A percentile compares a stretch with the other conserved stretches of the same genome.
phyloP scores from a whole-genome alignment of 2,329 filamentous ascomycete species.

The Tolypocladium guangdongense region DNA sequence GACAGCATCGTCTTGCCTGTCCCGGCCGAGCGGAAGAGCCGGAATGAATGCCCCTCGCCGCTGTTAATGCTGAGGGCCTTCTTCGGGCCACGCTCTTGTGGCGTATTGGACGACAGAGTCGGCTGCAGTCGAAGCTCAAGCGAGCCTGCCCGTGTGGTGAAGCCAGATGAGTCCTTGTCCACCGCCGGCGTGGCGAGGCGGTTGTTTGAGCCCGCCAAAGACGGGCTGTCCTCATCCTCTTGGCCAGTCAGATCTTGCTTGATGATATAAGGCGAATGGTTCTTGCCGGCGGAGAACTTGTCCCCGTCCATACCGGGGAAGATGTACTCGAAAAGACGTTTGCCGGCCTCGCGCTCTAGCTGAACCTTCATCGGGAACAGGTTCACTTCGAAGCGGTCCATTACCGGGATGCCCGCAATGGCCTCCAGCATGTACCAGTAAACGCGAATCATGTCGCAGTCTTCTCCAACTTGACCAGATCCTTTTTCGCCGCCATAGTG shows the following conservation, averaged over 20 bases:
- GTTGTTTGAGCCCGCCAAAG: constrained; percentile 25
- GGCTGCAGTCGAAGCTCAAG: constrained; percentile 75
- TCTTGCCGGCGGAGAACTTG: constrained; percentile 32
- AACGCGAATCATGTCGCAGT: constrained; percentile 78
- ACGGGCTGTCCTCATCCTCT: constrained; percentile 39
- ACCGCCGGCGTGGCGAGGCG: constrained; percentile 23
- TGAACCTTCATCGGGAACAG: constrained; percentile 90
- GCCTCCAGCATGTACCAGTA: constrained; percentile 98
- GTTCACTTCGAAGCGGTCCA: constrained; percentile 94
- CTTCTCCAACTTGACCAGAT: constrained; percentile 26
- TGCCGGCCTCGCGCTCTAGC: constrained; percentile 82
- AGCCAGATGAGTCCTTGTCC: constrained; percentile 38
- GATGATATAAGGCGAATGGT: constrained; percentile 49
- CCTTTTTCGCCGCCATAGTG: constrained; percentile 61
- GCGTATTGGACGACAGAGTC: constrained; percentile 55
- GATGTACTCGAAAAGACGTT: constrained; percentile 92
- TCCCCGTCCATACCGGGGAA: constrained; percentile 73
- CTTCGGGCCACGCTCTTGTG: constrained; percentile 22
- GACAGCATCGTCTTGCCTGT: constrained; percentile 29
- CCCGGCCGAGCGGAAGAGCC: constrained; percentile 36
- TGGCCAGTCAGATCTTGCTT: constrained; percentile 25
- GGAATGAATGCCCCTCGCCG: constrained; percentile 37
- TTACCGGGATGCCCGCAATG: constrained; percentile 92
- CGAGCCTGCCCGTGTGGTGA: constrained; percentile 56
- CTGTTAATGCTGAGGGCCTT: constrained; percentile 40